Evolutionary conservation across 2,329 filamentous ascomycete species (phyloP).

Genomic region (Cadophora sp.): DNA sequence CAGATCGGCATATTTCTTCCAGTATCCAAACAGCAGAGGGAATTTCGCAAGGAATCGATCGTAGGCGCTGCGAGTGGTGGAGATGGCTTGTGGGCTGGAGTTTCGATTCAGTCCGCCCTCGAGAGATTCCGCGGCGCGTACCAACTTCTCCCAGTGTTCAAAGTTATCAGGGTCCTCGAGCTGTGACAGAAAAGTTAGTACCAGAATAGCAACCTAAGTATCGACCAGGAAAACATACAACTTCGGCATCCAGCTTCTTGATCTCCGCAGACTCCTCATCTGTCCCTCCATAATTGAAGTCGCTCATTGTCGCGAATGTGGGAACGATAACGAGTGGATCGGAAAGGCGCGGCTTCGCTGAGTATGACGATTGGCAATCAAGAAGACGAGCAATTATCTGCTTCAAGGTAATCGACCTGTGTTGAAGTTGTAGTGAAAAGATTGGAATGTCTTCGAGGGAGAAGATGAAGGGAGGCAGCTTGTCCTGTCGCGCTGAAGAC

Average conservation of each 20-base stretch:
- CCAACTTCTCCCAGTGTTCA: slow-evolving; percentile 92
- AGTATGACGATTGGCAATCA: not conserved
- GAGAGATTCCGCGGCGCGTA: slow-evolving; percentile 80
- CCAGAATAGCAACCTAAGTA: not conserved
- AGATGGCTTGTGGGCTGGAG: slow-evolving; percentile 91
- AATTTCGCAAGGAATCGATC: slow-evolving; percentile 95
- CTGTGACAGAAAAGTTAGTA: slow-evolving; percentile 34
- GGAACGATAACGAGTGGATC: slow-evolving; percentile 10
- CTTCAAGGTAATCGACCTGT: not conserved
- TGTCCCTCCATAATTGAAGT: slow-evolving; percentile 74
- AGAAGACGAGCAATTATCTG: not conserved
- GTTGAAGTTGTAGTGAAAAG: not conserved
- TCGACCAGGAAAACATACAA: slow-evolving; percentile 63
- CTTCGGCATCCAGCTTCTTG: slow-evolving; percentile 76
- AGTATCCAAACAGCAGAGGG: slow-evolving; percentile 95
- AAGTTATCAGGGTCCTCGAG: slow-evolving; percentile 82
- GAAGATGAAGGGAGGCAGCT: slow-evolving; percentile 1
- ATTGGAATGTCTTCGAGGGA: slow-evolving; percentile 6
- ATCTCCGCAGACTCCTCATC: slow-evolving; percentile 86
- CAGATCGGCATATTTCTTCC: slow-evolving; percentile 99
- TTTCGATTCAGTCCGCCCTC: slow-evolving; percentile 96
- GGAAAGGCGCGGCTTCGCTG: not conserved
- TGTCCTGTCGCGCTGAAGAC: slow-evolving; percentile 1
- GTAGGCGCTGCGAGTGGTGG: slow-evolving; percentile 85
- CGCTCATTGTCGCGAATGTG: slow-evolving; percentile 61